Base-by-base conservation (phyloP, 495 filamentous ascomycete species). In the Aspergillus conjunctus region DNA sequence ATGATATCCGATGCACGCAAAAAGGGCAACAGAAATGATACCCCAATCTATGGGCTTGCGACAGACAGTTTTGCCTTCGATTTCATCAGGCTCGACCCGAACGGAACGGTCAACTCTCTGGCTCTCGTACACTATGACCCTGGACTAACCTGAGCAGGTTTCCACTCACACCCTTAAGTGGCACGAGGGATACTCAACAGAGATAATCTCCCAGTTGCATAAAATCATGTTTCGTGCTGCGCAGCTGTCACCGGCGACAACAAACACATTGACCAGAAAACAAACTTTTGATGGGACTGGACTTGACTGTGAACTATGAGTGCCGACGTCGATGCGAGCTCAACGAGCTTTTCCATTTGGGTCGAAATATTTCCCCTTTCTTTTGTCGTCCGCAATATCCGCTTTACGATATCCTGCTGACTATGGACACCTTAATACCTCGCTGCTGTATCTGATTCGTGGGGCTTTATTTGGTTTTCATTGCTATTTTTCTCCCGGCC, bases 1-100 rank as follows among this genome's bases (percentile, higher is more conserved):
- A 48, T 21, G 44, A 48, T 48, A 48, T 21, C 18, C 17, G 11
- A 48, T 20, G 44, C 44, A 10, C 44, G 44, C n/a, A 48, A 48
- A 48, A 48, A 21, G 44, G 18, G 15, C 18, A 21, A 48, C 5
- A 48, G 20, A 21, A 48, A 48, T 11, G 20, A 48, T 22, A 18
- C 6, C 6, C 17, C 44, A 1, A 48, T 48, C 6, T 48, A 48
- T 11, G n/a, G 44, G 0, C n/a, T 48, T 18, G 17, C 17, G 15
- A 48, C n/a, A 4, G 44, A 48, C 44, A 48, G 44, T 7, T 48
- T 20, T 22, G 11, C 44, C 10, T 21, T 48, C 20, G 44, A 48
- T 10, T 48, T 48, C 17, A 48, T 48, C 44, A 4, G 18, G 10
- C 44, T 48, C 7, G 18, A 21, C 18, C 0, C 9, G 4, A 48